A percentile compares a stretch with the other conserved stretches of the same genome.
These are phyloP conservation scores for Lactarius sp. DNA, from an alignment of 768 basidiomycete species.

Conservation along the genomic window DNA sequence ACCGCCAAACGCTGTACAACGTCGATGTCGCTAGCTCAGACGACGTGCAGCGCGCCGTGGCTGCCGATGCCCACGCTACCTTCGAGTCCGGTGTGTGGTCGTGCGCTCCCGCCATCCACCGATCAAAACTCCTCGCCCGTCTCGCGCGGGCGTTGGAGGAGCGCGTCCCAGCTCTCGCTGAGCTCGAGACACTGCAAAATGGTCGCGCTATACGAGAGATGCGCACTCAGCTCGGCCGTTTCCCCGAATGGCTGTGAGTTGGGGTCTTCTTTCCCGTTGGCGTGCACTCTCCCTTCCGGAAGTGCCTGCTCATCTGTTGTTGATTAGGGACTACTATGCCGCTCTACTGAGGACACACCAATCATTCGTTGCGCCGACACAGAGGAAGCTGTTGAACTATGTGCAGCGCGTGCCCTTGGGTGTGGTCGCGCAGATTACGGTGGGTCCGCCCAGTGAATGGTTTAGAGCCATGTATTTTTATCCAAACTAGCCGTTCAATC, in stretches of 20 bases:
- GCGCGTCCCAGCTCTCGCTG: conserved; percentile 56
- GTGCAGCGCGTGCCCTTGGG: too few relatives aligned
- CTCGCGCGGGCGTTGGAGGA: conserved; percentile 20
- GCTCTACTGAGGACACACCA: too few relatives aligned
- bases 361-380: conserved; percentile 57
- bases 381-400: conserved; percentile 65
- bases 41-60: conserved; percentile 49
- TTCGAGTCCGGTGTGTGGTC: conserved; percentile 76
- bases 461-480: conserved; percentile 27
- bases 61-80: conserved; percentile 48
- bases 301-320: neutral
- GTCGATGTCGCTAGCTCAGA: conserved; percentile 48
- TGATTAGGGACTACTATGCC: too few relatives aligned
- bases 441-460: neutral
- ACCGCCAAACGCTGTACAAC: too few relatives aligned
- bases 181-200: conserved; percentile 68
- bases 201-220: conserved; percentile 39
- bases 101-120: conserved; percentile 47
- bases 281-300: too few relatives aligned
- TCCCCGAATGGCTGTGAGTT: conserved; percentile 84
- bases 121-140: conserved; percentile 38
- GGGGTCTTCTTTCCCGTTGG: neutral
- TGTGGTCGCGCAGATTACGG: too few relatives aligned
- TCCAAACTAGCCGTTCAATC: conserved; percentile 50
- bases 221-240: conserved; percentile 60